Base-by-base conservation (phyloP, 139 green algal genomes). In the Pleodorina starrii region DNA sequence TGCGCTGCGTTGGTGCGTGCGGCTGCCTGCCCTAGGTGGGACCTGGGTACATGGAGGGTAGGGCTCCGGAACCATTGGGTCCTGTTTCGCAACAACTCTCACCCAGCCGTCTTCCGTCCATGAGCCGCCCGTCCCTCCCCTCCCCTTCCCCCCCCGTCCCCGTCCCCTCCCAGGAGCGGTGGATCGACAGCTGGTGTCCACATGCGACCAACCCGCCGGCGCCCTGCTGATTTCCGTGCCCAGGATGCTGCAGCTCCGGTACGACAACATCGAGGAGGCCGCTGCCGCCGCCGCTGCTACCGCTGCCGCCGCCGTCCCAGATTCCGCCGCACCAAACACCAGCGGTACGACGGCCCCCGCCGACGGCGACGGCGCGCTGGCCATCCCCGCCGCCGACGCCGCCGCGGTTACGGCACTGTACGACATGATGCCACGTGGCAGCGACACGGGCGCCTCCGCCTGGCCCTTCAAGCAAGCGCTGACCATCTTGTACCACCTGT, bases 391-490 rank as follows among this genome's bases (percentile, higher is more conserved):
- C 17, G 35, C 74, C 0, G 85, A 71, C 19, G 73, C 73, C 3
- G 36, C n/a, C 12, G 69, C 51, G 1, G 29, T 91, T 71, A n/a
- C 44, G 42, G 5, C 38, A 14, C 32, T 81, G 19, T 87, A 48
- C 36, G 75, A 51, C 25, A 10, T 32, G 19, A 59, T 86, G 51
- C 76, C 76, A n/a, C 16, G 21, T 4, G 68, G 68, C 29, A 78
- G 50, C 84, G 84, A 83, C 69, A 89, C 69, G 1, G 66, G 83
- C 23, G 38, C 27, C 27, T 10, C 74, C 6, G 77, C 60, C 54
- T 75, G 40, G 38, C 88, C 97, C 91, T 96, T 98, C 71, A 98
- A 98, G 92, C 80, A 87, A 5, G 80, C 80, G 12, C 80, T 87
- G 35, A 87, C 80, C 1, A 2, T 94, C 3, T 66, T 94, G 73